Evolutionary conservation across 805 yeast genomes (phyloP), one percentile per base, ranked within the genome.

Genomic region (Metschnikowia noctiluminum): DNA sequence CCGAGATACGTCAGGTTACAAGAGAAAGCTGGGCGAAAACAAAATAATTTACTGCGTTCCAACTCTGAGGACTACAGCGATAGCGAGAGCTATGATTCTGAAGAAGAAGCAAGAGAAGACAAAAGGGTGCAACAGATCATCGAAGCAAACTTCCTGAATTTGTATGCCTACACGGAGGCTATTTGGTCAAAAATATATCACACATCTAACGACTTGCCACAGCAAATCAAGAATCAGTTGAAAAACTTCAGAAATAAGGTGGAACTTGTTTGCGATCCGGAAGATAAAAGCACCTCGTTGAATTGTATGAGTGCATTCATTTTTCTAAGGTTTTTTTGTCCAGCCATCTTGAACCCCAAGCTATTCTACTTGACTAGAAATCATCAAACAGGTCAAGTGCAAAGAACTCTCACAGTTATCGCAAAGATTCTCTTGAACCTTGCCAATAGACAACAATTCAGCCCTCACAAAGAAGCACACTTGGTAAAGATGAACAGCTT

Each of bases 281-380:
- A 69, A 12, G 85, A 83, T 58, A 70, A 71, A 49, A 59, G 63
- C 2, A 73, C 77, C 0, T 77, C 89, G 0, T 70, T 85, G 50
- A 85, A 90, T 60, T 87, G 96, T 43, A 69, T 91, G 31, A 79
- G 94, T 16, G 90, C 96, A 0, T 87, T 94, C 59, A 69, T 92
- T 11, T 94, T 92, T 62, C 68, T 92, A 51, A 56, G 77, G 49
- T 73, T 73, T 64, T 79, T 90, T 54, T 90, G 97, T 59, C 98
- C 99, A 0, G 96, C 96, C 0, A 79, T 92, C 28, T 68, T 94
- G 61, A 91, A 89, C 59, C 99, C 99, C 0, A 89, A 89, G 59
- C 65, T 91, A 42, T 90, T 89, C 63, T 82, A 84, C 51, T 70
- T 94, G 43, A 80, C 89, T 0, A 76, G 79, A 44, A 74, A 79